Percentiles rank a stretch among this genome's conserved stretches.
Conservation (phyloP, 148 eudicot genomes). For the Rhododendron simsii region DNA sequence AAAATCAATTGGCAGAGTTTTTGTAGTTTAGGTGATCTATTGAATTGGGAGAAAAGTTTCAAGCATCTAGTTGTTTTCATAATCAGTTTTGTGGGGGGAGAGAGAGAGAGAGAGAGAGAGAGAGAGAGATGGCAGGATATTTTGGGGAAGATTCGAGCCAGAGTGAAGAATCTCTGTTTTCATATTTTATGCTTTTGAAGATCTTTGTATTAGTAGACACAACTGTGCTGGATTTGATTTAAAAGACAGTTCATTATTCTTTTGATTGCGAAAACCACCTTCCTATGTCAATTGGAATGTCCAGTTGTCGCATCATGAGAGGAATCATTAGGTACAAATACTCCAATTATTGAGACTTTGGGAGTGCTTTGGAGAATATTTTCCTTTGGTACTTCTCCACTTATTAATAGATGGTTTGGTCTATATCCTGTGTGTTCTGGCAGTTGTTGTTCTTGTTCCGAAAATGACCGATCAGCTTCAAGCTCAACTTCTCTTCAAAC, state of each 20-base stretch:
- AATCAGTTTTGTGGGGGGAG: not conserved
- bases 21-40: not conserved
- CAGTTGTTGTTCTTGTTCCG: slow-evolving; percentile 3
- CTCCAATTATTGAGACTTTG: slow-evolving; percentile 14
- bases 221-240: not conserved
- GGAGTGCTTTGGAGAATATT: slow-evolving; percentile 21
- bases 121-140: not conserved
- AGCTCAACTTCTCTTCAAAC: slow-evolving; percentile 1
- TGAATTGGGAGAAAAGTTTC: not conserved
- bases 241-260: not conserved
- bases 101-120: not conserved
- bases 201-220: not conserved
- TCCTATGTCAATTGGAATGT: not conserved
- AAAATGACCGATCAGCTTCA: slow-evolving; percentile 3
- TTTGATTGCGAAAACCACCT: not conserved
- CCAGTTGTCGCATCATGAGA: slow-evolving; percentile 4
- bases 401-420: slow-evolving; percentile 8
- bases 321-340: slow-evolving; percentile 5
- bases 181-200: not conserved
- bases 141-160: not conserved
- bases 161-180: not conserved
- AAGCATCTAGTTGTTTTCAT: not conserved
- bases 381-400: slow-evolving; percentile 11
- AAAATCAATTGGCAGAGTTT: not conserved
- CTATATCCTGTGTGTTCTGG: not conserved